A percentile compares a stretch with the other conserved stretches of the same genome.
These are phyloP conservation scores for Trichomonas gallinae DNA, from an alignment of 208 protist genomes.

Conservation along the genomic window DNA sequence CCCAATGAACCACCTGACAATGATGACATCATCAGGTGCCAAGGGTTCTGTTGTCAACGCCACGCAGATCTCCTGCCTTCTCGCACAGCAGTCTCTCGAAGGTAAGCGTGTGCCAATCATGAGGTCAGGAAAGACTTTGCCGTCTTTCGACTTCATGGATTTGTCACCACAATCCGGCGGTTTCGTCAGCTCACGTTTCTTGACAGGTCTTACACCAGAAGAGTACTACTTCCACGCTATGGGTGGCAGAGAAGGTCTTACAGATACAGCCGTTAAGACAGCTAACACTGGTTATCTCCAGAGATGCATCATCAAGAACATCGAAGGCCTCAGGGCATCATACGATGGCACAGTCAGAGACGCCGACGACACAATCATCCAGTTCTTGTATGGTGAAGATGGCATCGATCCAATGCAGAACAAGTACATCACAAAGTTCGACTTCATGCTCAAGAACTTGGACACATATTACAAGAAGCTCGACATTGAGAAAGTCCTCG, in stretches of 20 bases:
- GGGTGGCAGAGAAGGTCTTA: slow-evolving; percentile 96
- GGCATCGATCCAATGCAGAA: slow-evolving; percentile 47
- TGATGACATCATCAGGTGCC: slow-evolving; percentile 69
- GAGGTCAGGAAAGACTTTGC: slow-evolving; percentile 43
- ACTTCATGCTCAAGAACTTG: neutral
- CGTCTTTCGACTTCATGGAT: slow-evolving; percentile 52
- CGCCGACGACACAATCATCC: slow-evolving; percentile 40
- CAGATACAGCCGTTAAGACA: slow-evolving; percentile 99
- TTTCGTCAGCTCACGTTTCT: slow-evolving; percentile 65
- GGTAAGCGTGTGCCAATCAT: slow-evolving; percentile 48
- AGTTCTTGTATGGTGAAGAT: slow-evolving; percentile 94
- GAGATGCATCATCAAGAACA: slow-evolving; percentile 76
- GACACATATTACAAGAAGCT: neutral
- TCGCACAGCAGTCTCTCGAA: slow-evolving; percentile 58
- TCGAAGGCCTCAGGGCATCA: slow-evolving; percentile 59
- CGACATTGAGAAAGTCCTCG: neutral
- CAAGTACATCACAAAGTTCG: neutral
- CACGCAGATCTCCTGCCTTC: slow-evolving; percentile 48
- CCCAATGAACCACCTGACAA: slow-evolving; percentile 83
- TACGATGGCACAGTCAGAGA: slow-evolving; percentile 48
- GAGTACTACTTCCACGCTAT: slow-evolving; percentile 99
- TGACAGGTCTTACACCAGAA: slow-evolving; percentile 93
- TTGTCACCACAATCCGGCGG: slow-evolving; percentile 49
- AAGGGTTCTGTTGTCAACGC: slow-evolving; percentile 54
- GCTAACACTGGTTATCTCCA: slow-evolving; percentile 69